Evolutionary conservation across 352 stramenopile genomes (phyloP).

Genomic region (Phytophthora sansomeana): DNA sequence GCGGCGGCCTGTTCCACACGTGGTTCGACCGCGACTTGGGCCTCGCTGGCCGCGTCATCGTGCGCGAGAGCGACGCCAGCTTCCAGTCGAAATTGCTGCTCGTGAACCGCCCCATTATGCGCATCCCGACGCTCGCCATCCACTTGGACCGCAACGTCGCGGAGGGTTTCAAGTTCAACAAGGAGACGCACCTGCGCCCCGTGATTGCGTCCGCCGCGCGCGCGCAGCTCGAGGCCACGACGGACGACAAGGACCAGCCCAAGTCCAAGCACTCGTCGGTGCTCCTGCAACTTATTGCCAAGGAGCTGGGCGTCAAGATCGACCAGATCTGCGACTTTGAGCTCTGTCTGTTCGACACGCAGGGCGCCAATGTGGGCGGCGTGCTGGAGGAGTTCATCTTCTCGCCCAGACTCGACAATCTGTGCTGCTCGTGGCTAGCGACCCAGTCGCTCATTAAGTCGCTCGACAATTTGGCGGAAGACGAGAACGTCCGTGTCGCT

Average conservation of each 20-base stretch:
- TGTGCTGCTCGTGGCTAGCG: constrained; percentile 95
- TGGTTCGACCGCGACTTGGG: constrained; percentile 98
- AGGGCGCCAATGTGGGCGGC: constrained; percentile 93
- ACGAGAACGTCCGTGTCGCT: constrained; percentile 91
- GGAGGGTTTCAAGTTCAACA: constrained; percentile 95
- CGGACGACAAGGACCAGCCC: constrained; percentile 56
- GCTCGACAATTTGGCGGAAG: constrained; percentile 67
- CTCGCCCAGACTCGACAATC: constrained; percentile 97
- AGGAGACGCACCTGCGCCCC: constrained; percentile 96
- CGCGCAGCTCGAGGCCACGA: constrained; percentile 87
- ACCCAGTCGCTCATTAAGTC: constrained; percentile 88
- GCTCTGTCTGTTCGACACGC: constrained; percentile 96
- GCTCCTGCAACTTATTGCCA: constrained; percentile 93
- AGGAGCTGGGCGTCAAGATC: constrained; percentile 84
- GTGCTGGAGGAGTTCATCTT: constrained; percentile 96
- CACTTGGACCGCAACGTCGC: constrained; percentile 94
- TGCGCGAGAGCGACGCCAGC: constrained; percentile 80
- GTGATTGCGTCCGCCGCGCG: constrained; percentile 90
- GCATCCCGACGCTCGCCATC: constrained; percentile 98
- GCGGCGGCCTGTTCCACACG: constrained; percentile 97
- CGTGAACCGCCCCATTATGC: constrained; percentile 95
- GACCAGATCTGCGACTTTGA: constrained; percentile 97
- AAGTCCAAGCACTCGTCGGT: constrained; percentile 92
- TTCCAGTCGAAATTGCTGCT: constrained; percentile 89
- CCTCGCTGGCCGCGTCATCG: constrained; percentile 93